Percentiles rank a stretch among this genome's conserved stretches.
Conservation (phyloP, 768 basidiomycete species). For the Gloeopeniophorella convolvens region DNA sequence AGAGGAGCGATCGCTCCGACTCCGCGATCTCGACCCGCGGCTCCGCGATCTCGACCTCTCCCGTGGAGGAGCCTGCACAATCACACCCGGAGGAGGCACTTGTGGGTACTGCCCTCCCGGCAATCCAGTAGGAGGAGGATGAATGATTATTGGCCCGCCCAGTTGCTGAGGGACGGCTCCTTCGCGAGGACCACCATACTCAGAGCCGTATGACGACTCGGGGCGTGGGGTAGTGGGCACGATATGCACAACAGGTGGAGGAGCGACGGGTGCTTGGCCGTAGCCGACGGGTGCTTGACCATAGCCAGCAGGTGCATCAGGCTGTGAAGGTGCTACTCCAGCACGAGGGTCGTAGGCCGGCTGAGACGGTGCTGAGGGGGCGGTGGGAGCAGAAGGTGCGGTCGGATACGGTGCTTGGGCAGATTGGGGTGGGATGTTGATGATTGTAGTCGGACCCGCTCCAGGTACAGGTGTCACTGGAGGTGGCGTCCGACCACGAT, state of each 20-base stretch:
- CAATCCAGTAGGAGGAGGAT: neutral
- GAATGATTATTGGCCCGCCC: constrained; percentile 11
- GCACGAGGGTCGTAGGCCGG: neutral
- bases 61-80: neutral
- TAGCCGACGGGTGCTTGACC: no score
- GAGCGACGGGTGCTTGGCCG: neutral
- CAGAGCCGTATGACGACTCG: neutral
- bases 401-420: neutral
- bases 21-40: neutral
- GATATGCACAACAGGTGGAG: neutral
- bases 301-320: neutral
- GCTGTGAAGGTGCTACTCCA: neutral
- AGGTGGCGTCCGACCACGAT: neutral
- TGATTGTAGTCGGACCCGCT: constrained; percentile 2
- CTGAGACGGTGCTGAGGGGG: constrained; percentile 3
- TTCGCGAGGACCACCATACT: neutral
- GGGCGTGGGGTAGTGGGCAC: neutral
- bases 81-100: neutral
- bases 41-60: neutral
- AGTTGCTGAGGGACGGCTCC: neutral
- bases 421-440: constrained; percentile 5
- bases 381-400: neutral
- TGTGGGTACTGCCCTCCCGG: neutral
- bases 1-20: neutral
- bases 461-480: neutral